Conservation (phyloP, 495 filamentous ascomycete species). For the Glarea lozoyensis region DNA sequence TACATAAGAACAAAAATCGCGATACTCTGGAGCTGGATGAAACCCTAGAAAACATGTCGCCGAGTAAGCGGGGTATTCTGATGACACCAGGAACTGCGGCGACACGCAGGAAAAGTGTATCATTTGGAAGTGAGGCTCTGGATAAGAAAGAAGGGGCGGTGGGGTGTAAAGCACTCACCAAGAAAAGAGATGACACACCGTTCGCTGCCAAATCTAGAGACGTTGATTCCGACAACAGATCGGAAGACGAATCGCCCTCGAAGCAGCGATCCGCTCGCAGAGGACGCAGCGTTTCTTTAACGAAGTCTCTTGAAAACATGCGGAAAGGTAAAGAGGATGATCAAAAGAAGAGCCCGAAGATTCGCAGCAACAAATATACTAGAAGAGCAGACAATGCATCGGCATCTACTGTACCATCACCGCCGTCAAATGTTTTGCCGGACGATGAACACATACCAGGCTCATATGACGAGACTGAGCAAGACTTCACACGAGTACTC, state of each 20-base stretch:
- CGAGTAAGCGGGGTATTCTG: constrained; percentile 52
- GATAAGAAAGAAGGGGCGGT: constrained; percentile 50
- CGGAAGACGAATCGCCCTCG: background rate
- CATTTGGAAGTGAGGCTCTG: constrained; percentile 63
- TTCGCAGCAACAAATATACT: background rate
- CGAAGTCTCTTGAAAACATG: constrained; percentile 39
- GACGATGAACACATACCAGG: constrained; percentile 1
- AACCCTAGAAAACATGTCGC: constrained; percentile 11
- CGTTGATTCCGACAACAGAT: constrained; percentile 18
- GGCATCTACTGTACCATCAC: background rate
- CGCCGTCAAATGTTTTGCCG: background rate
- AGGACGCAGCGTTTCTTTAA: constrained; percentile 32
- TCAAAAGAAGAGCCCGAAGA: constrained; percentile 9
- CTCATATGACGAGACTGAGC: constrained; percentile 9
- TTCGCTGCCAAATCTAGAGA: background rate
- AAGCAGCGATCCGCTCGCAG: constrained; percentile 26
- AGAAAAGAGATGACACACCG: constrained; percentile 1
- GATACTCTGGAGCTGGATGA: too few species aligned
- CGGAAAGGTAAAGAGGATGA: constrained; percentile 28
- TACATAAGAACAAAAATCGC: constrained; percentile 23
- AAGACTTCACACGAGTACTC: constrained; percentile 12
- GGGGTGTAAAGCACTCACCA: constrained; percentile 14
- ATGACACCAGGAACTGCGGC: constrained; percentile 80
- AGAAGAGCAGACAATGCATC: too few species aligned
- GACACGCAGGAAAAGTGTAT: constrained; percentile 78